Base-by-base conservation (phyloP, 495 filamentous ascomycete genomes). In the Neurospora sp. region DNA sequence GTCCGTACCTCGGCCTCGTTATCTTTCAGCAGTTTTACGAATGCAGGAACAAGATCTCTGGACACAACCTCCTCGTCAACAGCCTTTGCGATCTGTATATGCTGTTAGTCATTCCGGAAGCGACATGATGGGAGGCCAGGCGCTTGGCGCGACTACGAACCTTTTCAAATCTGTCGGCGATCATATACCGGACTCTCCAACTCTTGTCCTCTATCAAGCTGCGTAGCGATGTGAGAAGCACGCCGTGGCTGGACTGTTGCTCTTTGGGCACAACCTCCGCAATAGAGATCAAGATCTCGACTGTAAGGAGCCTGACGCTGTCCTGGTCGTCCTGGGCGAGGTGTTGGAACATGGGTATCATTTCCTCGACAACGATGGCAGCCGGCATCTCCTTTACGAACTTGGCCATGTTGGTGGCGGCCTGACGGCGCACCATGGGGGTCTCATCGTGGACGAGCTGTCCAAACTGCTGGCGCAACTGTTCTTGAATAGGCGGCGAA, bases 181-280 rank as follows among this genome's bases (percentile, higher is more conserved):
- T 96, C 96, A 98, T 99, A 81, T 98, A 99, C 80, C 96, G 88
- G 69, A 99, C 96, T 76, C 96, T 89, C 96, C 96, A 99, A 84
- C 96, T 98, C 87, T 98, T 98, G 81, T 99, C 96, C 79, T 97
- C 94, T 83, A 98, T 97, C 75, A 99, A 83, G 82, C 87, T 96
- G 75, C 96, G 91, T 78, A 99, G 82, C 70, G 96, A 94, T 27
- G 92, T 94, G 77, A 99, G 85, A 72, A 99, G 84, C 66, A 97
- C 93, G 48, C 94, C 94, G 80, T 98, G 95, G 85, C 94, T 98
- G 44, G 92, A 90, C 82, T 98, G 96, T 79, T 98, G 94, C 79
- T 98, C 96, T 82, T 98, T 98, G 72, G 96, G 96, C 11, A 99
- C 94, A 68, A 94, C 93, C 82, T 99, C 96, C 69, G 96, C 96